Base-by-base conservation (phyloP, 192 early-diverging fungal species). In the Phlyctochytrium planicorne region DNA sequence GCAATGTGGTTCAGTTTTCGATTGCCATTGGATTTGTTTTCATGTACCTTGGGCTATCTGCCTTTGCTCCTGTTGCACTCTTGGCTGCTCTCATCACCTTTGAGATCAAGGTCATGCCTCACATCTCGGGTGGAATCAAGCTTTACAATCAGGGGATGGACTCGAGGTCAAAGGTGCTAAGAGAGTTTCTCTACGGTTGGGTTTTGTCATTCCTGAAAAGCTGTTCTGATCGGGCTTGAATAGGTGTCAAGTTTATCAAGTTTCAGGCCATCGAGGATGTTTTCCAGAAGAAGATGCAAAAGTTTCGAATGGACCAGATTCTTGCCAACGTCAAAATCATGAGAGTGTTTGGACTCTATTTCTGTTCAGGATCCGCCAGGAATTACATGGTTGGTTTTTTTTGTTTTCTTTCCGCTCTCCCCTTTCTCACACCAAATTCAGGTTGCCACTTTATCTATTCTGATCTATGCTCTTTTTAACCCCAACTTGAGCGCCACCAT, bases 401-500 rank as follows among this genome's bases (percentile, higher is more conserved):
- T 69, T 33, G 29, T 63, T 36, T n/a, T 69, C 14, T 32, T 62
- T 20, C 53, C 55, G 30, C 32, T 37, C 34, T 17, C 61, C n/a
- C n/a, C 55, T 4, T 31, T 69, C 30, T 30, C 62, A 14, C 68
- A 69, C 34, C 10, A 53, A 1, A 14, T n/a, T 20, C 25, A 61
- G 36, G 66, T 61, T 2, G 4, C 65, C 40, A 57, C 70, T 23
- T 34, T 70, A 1, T 57, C 74, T 3, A 67, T 76, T 37, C 52
- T 67, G 4, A 56, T 67, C 3, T 76, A 71, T 56, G 35, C 34
- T 14, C 65, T 65, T 0, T 25, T 76, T n/a, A 60, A 56, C 3
- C 23, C 68, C 52, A 23, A 23, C 10, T 66, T 77, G 34, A 23
- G 4, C 74, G 30, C 86, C 24, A 75, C 81, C 53, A 66, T 90